phyloP scores from a whole-genome alignment of 2,329 filamentous ascomycete genomes.

The Nemania sp. region DNA sequence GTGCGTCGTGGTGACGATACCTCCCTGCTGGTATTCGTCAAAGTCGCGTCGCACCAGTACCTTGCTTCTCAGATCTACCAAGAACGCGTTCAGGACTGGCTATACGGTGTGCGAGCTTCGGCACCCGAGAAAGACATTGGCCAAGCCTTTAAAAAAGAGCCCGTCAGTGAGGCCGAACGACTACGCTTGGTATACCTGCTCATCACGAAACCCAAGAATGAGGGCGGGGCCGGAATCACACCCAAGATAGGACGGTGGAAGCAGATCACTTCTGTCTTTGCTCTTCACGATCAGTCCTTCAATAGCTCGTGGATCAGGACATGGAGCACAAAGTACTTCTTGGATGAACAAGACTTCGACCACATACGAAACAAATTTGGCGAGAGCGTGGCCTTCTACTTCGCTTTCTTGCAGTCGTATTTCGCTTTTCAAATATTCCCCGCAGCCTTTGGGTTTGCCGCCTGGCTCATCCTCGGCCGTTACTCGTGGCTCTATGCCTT shows the following conservation, averaged over 20 bases:
- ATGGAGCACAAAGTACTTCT: slow-evolving; percentile 72
- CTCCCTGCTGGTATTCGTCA: slow-evolving; percentile 82
- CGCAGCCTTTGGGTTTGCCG: slow-evolving; percentile 73
- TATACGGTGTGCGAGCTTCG: slow-evolving; percentile 80
- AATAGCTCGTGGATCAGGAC: slow-evolving; percentile 77
- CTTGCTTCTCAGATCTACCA: slow-evolving; percentile 82
- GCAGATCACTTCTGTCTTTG: slow-evolving; percentile 74
- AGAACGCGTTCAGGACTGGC: slow-evolving; percentile 89
- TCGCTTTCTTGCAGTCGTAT: slow-evolving; percentile 90
- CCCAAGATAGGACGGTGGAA: slow-evolving; percentile 72
- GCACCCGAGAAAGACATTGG: slow-evolving; percentile 76
- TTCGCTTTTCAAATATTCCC: slow-evolving; percentile 85
- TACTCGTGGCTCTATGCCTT: slow-evolving; percentile 84
- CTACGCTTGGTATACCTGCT: slow-evolving; percentile 86
- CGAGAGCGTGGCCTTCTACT: slow-evolving; percentile 90
- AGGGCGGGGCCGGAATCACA: slow-evolving; percentile 80
- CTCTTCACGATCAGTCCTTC: slow-evolving; percentile 75
- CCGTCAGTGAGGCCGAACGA: slow-evolving; percentile 85
- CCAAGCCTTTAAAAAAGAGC: slow-evolving; percentile 70
- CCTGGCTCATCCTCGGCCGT: slow-evolving; percentile 81
- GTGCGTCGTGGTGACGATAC: slow-evolving; percentile 78
- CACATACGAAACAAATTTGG: slow-evolving; percentile 78
- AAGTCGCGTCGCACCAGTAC: slow-evolving; percentile 74
- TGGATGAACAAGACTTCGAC: slow-evolving; percentile 70
- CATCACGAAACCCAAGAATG: slow-evolving; percentile 71